These are phyloP conservation scores for Pulveroboletus ravenelii DNA, from an alignment of 768 basidiomycete genomes.

Conservation along the genomic window DNA sequence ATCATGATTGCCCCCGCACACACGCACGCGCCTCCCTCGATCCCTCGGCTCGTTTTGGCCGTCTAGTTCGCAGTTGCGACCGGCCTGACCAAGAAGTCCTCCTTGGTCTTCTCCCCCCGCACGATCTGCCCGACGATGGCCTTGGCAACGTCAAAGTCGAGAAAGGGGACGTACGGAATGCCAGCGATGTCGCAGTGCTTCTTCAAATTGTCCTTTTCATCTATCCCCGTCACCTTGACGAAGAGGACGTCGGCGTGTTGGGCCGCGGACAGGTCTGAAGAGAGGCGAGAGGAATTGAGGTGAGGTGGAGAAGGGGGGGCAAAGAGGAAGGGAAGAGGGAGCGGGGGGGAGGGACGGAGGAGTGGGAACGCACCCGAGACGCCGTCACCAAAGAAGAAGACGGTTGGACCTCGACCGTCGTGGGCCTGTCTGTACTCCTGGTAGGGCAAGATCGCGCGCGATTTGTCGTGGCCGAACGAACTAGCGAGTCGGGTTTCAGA, in stretches of 20 bases:
- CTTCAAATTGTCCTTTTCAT: slow-evolving; percentile 77
- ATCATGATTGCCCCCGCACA: not conserved
- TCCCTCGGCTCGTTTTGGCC: too few species aligned
- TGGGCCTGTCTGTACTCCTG: slow-evolving; percentile 36
- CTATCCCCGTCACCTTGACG: slow-evolving; percentile 74
- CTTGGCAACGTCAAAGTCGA: slow-evolving; percentile 61
- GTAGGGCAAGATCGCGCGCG: slow-evolving; percentile 90
- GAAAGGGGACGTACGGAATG: slow-evolving; percentile 77
- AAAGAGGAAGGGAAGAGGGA: not conserved
- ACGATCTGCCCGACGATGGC: slow-evolving; percentile 65
- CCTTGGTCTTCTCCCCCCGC: slow-evolving; percentile 44
- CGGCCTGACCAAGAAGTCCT: slow-evolving; percentile 18
- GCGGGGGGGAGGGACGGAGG: not conserved
- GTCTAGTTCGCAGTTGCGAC: not conserved
- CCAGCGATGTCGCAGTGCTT: slow-evolving; percentile 74
- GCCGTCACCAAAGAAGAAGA: slow-evolving; percentile 98
- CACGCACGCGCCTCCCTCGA: too few species aligned
- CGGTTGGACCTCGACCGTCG: slow-evolving; percentile 45
- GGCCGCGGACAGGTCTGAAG: slow-evolving; percentile 85
- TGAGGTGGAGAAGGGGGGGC: not conserved
- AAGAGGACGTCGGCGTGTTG: slow-evolving; percentile 91
- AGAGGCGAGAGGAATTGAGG: not conserved
- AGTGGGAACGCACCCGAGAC: slow-evolving; percentile 66
- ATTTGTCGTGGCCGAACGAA: slow-evolving; percentile 94
- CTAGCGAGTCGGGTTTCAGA: slow-evolving; percentile 25